A percentile compares a stretch with the other conserved stretches of the same genome.
Evolutionary conservation across 495 filamentous ascomycete species (phyloP).

Genomic region (Xylaria flabelliformis): DNA sequence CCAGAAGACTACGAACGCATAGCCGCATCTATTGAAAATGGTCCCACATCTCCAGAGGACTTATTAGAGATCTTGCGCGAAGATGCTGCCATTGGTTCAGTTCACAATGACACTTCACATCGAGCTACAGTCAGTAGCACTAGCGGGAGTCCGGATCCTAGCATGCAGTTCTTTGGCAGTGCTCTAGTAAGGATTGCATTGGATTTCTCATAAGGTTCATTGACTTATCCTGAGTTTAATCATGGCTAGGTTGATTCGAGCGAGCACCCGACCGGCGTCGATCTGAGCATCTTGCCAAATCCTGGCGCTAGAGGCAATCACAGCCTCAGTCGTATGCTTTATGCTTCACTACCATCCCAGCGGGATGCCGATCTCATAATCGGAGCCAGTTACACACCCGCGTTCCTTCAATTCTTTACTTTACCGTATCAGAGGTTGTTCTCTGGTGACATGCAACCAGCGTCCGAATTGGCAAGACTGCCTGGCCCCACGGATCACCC

Average conservation of each 20-base stretch:
- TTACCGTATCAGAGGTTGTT: neutral
- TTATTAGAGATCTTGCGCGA: neutral
- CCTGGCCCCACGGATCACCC: constrained; percentile 4
- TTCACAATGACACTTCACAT: neutral
- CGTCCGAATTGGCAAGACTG: neutral
- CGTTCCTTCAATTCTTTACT: constrained; percentile 4
- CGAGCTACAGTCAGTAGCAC: neutral
- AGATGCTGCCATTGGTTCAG: neutral
- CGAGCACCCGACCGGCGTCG: neutral
- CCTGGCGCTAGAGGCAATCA: neutral
- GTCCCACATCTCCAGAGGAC: neutral
- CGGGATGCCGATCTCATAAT: constrained; percentile 1
- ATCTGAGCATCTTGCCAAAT: neutral
- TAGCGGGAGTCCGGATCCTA: neutral
- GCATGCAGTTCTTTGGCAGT: constrained; percentile 7
- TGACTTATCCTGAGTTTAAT: neutral
- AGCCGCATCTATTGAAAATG: neutral
- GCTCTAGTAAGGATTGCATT: constrained; percentile 2
- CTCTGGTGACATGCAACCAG: neutral
- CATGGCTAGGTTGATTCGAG: constrained; percentile 6
- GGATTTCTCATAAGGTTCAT: neutral
- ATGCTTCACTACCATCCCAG: constrained; percentile 1
- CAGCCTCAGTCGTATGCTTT: neutral
- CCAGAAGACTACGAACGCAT: neutral
- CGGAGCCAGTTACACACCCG: neutral